phyloP scores from a whole-genome alignment of 2,329 filamentous ascomycete species.

The Calonectria pseudoreteaudii region DNA sequence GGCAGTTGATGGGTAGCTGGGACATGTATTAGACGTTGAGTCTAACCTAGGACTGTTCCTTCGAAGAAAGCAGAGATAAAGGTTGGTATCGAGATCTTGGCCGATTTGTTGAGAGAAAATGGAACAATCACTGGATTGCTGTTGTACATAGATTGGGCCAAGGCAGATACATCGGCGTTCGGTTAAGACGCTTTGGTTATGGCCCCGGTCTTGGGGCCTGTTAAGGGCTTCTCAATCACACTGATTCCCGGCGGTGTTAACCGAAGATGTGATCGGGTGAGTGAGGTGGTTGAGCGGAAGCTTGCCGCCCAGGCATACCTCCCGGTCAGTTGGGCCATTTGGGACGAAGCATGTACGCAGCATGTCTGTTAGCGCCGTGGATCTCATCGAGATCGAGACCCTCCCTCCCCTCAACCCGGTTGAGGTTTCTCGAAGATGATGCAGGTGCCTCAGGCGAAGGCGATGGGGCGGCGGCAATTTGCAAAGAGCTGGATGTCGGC shows the following conservation, averaged over 20 bases:
- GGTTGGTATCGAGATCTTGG: not conserved
- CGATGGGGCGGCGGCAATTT: conserved; percentile 6
- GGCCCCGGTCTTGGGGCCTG: not conserved
- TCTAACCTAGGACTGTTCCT: not conserved
- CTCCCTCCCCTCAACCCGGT: not conserved
- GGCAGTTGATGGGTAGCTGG: not conserved
- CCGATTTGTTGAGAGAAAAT: not conserved
- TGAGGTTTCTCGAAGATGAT: not conserved
- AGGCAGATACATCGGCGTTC: not conserved
- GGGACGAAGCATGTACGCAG: not conserved
- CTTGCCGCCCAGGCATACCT: not conserved
- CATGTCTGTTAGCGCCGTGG: not conserved
- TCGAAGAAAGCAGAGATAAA: not conserved
- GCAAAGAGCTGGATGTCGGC: not conserved
- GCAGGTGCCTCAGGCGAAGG: conserved; percentile 2
- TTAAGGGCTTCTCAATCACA: not conserved
- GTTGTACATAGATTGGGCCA: not conserved
- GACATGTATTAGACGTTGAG: not conserved
- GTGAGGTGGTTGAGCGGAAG: not conserved
- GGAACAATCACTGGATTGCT: not conserved
- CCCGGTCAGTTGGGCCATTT: not conserved
- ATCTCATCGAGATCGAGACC: conserved; percentile 4
- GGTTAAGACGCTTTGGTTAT: not conserved
- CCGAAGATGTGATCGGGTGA: not conserved
- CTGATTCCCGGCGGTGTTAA: not conserved